phyloP scores from a whole-genome alignment of 352 stramenopile species.

The Phytophthora sp. region DNA sequence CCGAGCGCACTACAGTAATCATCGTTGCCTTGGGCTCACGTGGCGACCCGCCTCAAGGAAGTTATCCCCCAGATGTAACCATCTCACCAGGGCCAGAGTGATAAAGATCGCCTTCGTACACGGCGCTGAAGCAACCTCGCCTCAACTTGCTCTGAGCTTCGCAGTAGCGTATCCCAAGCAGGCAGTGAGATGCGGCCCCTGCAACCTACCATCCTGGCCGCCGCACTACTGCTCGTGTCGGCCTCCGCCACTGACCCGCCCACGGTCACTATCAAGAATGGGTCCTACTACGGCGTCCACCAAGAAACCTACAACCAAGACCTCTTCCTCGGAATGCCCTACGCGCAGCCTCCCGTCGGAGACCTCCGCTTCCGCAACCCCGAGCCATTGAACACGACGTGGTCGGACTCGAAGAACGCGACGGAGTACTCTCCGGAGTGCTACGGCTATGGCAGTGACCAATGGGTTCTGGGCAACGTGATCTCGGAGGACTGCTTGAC shows the following conservation, averaged over 20 bases:
- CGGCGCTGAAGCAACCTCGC: no score
- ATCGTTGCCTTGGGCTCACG: no score
- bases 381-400: slow-evolving; percentile 8
- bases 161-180: no score
- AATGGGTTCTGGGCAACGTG: slow-evolving; percentile 4
- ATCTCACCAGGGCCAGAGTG: no score
- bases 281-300: slow-evolving; percentile 11
- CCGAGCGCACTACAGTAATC: no score
- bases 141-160: no score
- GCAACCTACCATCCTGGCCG: no score
- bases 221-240: not conserved
- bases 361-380: slow-evolving; percentile 14
- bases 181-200: no score
- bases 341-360: slow-evolving; percentile 22
- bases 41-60: no score
- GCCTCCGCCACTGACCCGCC: not conserved
- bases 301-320: slow-evolving; percentile 18
- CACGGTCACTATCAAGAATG: slow-evolving; percentile 12
- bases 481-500: slow-evolving; percentile 31
- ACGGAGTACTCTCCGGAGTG: slow-evolving; percentile 44
- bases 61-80: no score
- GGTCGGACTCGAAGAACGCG: slow-evolving; percentile 17
- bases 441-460: slow-evolving; percentile 16
- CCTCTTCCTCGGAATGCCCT: slow-evolving; percentile 31
- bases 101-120: no score